These are phyloP conservation scores for Boletales sp. DNA, from an alignment of 768 basidiomycete species.

Conservation along the genomic window DNA sequence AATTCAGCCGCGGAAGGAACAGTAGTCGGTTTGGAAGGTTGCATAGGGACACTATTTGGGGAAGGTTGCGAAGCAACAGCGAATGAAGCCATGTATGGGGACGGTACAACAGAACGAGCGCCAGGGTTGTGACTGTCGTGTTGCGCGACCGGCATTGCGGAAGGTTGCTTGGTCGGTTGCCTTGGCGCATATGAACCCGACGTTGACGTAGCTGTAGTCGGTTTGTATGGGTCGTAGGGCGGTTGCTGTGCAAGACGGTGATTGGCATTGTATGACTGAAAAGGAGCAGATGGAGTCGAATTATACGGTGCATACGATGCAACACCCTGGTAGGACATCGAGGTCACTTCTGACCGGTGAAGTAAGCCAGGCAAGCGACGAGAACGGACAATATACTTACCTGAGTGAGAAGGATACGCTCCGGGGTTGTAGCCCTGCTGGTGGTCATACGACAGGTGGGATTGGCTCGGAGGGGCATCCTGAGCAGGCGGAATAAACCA, in stretches of 20 bases:
- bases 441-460: slow-evolving; percentile 23
- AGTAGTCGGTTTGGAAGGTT: slow-evolving; percentile 31
- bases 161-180: slow-evolving; percentile 10
- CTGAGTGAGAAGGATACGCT: slow-evolving; percentile 16
- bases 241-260: slow-evolving; percentile 15
- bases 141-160: slow-evolving; percentile 23
- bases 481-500: slow-evolving; percentile 25
- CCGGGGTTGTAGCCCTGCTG: slow-evolving; percentile 33
- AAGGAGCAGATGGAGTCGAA: slow-evolving; percentile 13
- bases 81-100: slow-evolving; percentile 20
- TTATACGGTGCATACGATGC: slow-evolving; percentile 25
- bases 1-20: slow-evolving; percentile 43
- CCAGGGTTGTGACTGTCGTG: slow-evolving; percentile 29
- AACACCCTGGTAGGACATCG: slow-evolving; percentile 10
- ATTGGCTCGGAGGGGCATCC: slow-evolving; percentile 10
- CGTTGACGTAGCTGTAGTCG: slow-evolving; percentile 12
- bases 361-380: slow-evolving; percentile 1
- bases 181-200: slow-evolving; percentile 22
- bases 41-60: slow-evolving; percentile 22
- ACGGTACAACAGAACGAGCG: slow-evolving; percentile 21
- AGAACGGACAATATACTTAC: slow-evolving; percentile 15
- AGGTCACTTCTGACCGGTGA: slow-evolving; percentile 8
- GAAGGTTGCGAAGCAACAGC: slow-evolving; percentile 11
- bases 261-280: slow-evolving; percentile 13
- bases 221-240: slow-evolving; percentile 37